phyloP scores from a whole-genome alignment of 192 early-diverging fungal genomes.

The Spizellomyces sp. region DNA sequence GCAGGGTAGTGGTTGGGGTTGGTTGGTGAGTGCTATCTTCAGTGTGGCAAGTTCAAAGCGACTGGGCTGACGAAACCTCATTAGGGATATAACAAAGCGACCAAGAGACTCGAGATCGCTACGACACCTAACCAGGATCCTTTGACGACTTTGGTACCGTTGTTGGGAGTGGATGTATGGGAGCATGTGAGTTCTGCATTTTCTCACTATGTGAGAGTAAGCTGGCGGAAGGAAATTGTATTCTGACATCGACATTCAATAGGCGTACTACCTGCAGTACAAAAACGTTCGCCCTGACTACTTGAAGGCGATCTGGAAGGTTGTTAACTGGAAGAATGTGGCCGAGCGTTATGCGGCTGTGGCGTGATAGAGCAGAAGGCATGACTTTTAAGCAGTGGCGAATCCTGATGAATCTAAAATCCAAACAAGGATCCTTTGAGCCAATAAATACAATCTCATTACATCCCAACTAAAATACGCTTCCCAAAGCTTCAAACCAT shows the following conservation, averaged over 20 bases:
- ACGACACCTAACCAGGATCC: slow-evolving; percentile 92
- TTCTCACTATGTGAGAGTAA: slow-evolving; percentile 6
- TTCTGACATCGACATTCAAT: slow-evolving; percentile 1
- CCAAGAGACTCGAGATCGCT: slow-evolving; percentile 79
- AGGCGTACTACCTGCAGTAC: slow-evolving; percentile 97
- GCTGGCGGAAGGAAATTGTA: neutral
- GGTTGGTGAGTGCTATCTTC: slow-evolving; percentile 60
- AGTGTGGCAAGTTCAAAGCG: neutral
- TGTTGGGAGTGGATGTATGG: slow-evolving; percentile 94
- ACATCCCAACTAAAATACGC: slow-evolving; percentile 61
- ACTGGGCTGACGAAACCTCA: slow-evolving; percentile 1
- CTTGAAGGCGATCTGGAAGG: slow-evolving; percentile 91
- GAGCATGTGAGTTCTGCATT: slow-evolving; percentile 68
- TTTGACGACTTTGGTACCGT: slow-evolving; percentile 63
- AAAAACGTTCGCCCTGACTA: slow-evolving; percentile 98
- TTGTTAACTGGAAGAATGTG: slow-evolving; percentile 98
- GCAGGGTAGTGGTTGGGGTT: slow-evolving; percentile 96
- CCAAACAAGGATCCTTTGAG: no score
- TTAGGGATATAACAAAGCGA: slow-evolving; percentile 78
- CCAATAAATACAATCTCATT: no score
- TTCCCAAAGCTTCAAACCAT: slow-evolving; percentile 92
- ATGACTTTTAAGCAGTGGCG: no score
- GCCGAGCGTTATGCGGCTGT: slow-evolving; percentile 77
- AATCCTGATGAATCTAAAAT: no score
- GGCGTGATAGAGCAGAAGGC: no score